Conservation (phyloP, 176 grass and related monocot species). For the Calamus simplicifolius region DNA sequence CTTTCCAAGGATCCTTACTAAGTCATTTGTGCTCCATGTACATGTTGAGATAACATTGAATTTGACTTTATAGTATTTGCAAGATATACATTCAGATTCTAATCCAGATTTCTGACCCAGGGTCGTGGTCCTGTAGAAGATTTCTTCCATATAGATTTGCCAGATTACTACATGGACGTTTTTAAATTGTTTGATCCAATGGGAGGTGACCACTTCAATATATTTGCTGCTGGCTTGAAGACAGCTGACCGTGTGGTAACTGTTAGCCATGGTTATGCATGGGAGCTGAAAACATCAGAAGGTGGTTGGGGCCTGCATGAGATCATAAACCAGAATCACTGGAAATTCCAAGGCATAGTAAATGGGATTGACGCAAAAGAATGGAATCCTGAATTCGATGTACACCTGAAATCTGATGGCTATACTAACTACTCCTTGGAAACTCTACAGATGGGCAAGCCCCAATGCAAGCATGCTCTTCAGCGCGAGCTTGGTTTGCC, state of each 20-base stretch:
- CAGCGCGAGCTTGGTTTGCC: conserved; percentile 55
- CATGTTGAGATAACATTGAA: too few relatives aligned
- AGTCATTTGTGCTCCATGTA: too few relatives aligned
- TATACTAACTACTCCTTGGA: conserved; percentile 76
- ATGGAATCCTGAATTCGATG: conserved; percentile 62
- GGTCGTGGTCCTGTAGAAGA: conserved; percentile 74
- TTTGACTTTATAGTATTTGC: too few relatives aligned
- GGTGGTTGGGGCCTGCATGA: conserved; percentile 81
- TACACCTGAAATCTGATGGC: conserved; percentile 61
- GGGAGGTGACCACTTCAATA: conserved; percentile 71
- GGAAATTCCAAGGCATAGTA: conserved; percentile 83
- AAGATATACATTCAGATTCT: not conserved
- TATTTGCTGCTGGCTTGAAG: conserved; percentile 77
- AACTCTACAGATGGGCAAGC: conserved; percentile 50
- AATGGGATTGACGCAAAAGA: conserved; percentile 72
- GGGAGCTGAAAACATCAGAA: conserved; percentile 80
- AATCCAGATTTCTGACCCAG: conserved; percentile 23
- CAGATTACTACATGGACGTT: conserved; percentile 66
- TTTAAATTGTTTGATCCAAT: conserved; percentile 60
- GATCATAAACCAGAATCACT: conserved; percentile 67
- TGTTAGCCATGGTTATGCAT: conserved; percentile 69
- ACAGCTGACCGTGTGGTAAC: conserved; percentile 62
- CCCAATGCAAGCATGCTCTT: conserved; percentile 74
- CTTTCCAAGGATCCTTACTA: too few relatives aligned
- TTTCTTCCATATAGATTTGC: conserved; percentile 46